Conservation (phyloP, 345 rosid species). For the Eucalyptus grandis region DNA sequence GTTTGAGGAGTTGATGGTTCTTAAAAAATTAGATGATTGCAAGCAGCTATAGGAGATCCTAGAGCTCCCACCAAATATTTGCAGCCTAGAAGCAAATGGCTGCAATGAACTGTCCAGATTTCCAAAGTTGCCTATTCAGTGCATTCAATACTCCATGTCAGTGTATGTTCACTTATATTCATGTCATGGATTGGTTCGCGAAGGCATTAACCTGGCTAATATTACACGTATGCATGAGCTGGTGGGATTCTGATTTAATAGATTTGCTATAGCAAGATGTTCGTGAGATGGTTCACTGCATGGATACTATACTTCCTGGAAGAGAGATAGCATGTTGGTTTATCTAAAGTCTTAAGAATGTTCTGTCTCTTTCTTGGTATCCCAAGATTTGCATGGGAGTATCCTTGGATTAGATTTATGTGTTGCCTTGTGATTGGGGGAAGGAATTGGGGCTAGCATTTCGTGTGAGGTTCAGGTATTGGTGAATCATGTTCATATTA, state of each 20-base stretch:
- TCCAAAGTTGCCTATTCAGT: neutral
- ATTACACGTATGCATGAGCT: neutral
- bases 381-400: neutral
- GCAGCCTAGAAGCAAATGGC: neutral
- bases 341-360: neutral
- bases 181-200: neutral
- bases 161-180: neutral
- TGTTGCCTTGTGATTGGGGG: neutral
- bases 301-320: neutral
- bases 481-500: neutral
- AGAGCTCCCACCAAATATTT: neutral
- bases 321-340: neutral
- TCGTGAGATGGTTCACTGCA: neutral
- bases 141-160: neutral
- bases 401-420: rapidly evolving
- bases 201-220: neutral
- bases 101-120: neutral
- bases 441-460: neutral
- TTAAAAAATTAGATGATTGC: neutral
- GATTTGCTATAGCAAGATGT: neutral
- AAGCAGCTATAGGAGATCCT: neutral
- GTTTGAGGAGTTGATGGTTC: neutral
- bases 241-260: neutral
- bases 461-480: neutral
- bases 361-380: too few species aligned